Conservation (phyloP, 495 filamentous ascomycete genomes). For the Echria macrotheca region DNA sequence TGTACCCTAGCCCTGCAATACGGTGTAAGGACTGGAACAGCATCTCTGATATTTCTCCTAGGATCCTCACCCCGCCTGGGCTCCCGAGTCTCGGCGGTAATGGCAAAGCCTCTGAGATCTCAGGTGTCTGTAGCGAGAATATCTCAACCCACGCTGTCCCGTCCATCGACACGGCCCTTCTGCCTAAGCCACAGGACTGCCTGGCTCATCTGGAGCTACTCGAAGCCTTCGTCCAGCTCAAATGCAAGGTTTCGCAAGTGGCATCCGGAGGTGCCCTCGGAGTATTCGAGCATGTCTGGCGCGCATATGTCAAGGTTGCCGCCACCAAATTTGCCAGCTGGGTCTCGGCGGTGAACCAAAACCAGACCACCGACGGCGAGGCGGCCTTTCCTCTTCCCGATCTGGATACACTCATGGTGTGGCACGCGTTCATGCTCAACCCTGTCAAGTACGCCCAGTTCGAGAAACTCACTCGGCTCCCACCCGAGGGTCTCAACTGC, state of each 20-base stretch:
- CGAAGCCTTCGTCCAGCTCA: background rate
- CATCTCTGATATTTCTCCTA: too few relatives aligned
- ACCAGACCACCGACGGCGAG: background rate
- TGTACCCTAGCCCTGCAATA: too few relatives aligned
- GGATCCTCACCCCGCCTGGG: too few relatives aligned
- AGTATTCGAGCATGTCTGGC: background rate
- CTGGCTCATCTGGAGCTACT: background rate
- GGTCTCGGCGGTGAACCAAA: background rate
- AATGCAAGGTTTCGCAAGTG: background rate
- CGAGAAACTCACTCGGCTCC: background rate
- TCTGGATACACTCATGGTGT: background rate
- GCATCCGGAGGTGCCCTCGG: too few relatives aligned
- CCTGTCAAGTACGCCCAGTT: background rate
- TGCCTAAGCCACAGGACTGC: background rate
- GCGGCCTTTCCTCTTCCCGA: background rate
- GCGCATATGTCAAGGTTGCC: background rate
- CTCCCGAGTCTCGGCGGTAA: background rate
- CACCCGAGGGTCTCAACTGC: background rate
- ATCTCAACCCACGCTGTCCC: background rate
- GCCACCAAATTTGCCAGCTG: background rate
- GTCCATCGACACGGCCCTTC: background rate
- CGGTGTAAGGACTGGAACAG: too few relatives aligned
- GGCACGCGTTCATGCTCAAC: constrained; percentile 3
- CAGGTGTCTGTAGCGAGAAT: background rate
- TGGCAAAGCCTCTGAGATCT: background rate